These are phyloP conservation scores for Saccharomycopsis oosterbeekiorum DNA, from an alignment of 805 yeast species.

Conservation along the genomic window DNA sequence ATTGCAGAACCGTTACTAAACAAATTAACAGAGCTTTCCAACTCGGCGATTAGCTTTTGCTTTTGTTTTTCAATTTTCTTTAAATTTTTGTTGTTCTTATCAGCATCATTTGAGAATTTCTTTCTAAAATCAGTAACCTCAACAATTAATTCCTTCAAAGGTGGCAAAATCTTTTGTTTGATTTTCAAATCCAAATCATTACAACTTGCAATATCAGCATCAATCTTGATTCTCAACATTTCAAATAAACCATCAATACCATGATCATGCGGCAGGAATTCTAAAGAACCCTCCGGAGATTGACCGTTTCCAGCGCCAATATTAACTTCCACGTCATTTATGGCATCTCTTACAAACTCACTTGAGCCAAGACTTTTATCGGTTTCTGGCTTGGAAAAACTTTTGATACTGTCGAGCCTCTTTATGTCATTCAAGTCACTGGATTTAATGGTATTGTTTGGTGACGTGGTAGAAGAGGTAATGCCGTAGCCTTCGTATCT, in stretches of 20 bases:
- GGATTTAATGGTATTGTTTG: not conserved
- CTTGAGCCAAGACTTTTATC: conserved; percentile 13
- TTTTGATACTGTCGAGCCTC: conserved; percentile 7
- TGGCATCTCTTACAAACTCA: conserved; percentile 17
- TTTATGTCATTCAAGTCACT: conserved; percentile 2
- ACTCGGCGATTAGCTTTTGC: conserved; percentile 12
- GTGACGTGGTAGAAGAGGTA: not conserved
- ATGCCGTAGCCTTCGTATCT: conserved; percentile 14
- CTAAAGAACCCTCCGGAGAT: conserved; percentile 1
- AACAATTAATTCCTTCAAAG: conserved; percentile 11
- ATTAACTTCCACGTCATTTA: not conserved
- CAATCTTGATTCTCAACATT: conserved; percentile 14
- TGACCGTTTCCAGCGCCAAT: not conserved
- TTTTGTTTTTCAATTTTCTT: conserved; percentile 12
- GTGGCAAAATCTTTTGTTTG: conserved; percentile 14
- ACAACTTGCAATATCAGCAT: conserved; percentile 11
- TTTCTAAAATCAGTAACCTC: conserved; percentile 10
- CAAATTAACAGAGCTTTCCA: conserved; percentile 9
- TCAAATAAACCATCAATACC: conserved; percentile 19
- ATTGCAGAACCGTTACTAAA: conserved; percentile 6
- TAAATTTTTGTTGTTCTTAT: conserved; percentile 12
- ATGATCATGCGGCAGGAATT: conserved; percentile 15
- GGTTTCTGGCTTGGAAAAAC: conserved; percentile 13
- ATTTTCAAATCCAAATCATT: conserved; percentile 15
- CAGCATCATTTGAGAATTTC: conserved; percentile 13